phyloP scores from a whole-genome alignment of 148 eudicot species.

The Selenicereus undatus region DNA sequence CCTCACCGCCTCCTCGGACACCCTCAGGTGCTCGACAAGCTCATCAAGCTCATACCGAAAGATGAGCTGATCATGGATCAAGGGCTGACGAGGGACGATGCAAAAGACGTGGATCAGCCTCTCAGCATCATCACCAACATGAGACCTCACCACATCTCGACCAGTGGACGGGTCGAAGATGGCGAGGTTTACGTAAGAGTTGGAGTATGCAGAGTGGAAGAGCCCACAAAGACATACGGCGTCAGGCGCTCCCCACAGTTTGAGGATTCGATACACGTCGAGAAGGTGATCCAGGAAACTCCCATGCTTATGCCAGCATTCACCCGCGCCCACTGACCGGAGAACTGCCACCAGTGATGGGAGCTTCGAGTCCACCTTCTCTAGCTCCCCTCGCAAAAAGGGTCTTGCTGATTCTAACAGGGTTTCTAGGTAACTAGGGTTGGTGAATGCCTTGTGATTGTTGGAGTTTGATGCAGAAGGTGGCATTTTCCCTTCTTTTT shows the following conservation, averaged over 20 bases:
- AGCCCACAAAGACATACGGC: slow-evolving; percentile 73
- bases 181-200: slow-evolving; percentile 94
- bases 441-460: neutral
- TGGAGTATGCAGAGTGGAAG: slow-evolving; percentile 97
- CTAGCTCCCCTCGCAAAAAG: slow-evolving; percentile 69
- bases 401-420: slow-evolving; percentile 56
- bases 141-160: slow-evolving; percentile 56
- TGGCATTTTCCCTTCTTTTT: neutral
- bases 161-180: slow-evolving; percentile 81
- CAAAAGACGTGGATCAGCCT: slow-evolving; percentile 75
- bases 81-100: slow-evolving; percentile 65
- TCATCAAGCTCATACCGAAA: slow-evolving; percentile 58
- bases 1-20: slow-evolving; percentile 39
- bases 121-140: slow-evolving; percentile 70
- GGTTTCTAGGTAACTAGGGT: neutral
- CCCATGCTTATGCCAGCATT: slow-evolving; percentile 99
- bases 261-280: slow-evolving; percentile 61
- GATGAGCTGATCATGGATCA: slow-evolving; percentile 70
- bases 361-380: slow-evolving; percentile 41
- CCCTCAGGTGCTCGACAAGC: slow-evolving; percentile 49
- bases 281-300: slow-evolving; percentile 77
- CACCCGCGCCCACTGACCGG: slow-evolving; percentile 74
- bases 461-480: neutral
- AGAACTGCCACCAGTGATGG: slow-evolving; percentile 59
- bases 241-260: slow-evolving; percentile 59